phyloP scores from a whole-genome alignment of 2,329 filamentous ascomycete species.

The Penicillium sp. region DNA sequence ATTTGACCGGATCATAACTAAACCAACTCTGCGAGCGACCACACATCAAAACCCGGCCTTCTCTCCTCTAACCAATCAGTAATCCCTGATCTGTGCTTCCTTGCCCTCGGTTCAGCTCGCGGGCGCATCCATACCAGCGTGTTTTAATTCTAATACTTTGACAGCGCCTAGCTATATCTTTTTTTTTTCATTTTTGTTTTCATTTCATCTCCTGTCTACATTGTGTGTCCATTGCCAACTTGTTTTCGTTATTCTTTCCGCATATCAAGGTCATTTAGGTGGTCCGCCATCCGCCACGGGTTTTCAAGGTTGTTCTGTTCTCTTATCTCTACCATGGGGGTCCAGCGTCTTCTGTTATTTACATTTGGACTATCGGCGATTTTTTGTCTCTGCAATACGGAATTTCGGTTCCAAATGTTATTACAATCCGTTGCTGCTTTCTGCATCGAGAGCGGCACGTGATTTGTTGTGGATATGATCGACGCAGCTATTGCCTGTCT shows the following conservation, averaged over 20 bases:
- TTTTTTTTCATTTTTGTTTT: neutral
- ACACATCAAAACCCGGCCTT: constrained; percentile 9
- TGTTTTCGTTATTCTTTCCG: neutral
- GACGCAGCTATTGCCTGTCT: too few species aligned
- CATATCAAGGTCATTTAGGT: neutral
- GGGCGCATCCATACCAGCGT: constrained; percentile 16
- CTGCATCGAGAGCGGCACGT: too few species aligned
- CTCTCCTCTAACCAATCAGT: constrained; percentile 5
- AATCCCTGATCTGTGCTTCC: neutral
- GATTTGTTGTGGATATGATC: too few species aligned
- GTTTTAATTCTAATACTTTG: constrained; percentile 23
- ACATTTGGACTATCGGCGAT: too few species aligned
- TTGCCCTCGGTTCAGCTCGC: constrained; percentile 1
- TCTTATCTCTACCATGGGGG: neutral
- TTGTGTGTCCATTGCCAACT: neutral
- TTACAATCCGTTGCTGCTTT: too few species aligned
- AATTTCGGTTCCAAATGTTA: too few species aligned
- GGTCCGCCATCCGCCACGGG: neutral
- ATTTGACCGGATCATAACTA: constrained; percentile 7
- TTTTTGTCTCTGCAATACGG: too few species aligned
- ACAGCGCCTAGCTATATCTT: constrained; percentile 5
- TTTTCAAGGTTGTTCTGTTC: neutral
- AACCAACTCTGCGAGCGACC: constrained; percentile 2
- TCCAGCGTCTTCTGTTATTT: too few species aligned
- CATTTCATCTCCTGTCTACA: neutral